Evolutionary conservation across 1,139 yeast species (phyloP).

Genomic region (Blastobotrys malaysiensis): DNA sequence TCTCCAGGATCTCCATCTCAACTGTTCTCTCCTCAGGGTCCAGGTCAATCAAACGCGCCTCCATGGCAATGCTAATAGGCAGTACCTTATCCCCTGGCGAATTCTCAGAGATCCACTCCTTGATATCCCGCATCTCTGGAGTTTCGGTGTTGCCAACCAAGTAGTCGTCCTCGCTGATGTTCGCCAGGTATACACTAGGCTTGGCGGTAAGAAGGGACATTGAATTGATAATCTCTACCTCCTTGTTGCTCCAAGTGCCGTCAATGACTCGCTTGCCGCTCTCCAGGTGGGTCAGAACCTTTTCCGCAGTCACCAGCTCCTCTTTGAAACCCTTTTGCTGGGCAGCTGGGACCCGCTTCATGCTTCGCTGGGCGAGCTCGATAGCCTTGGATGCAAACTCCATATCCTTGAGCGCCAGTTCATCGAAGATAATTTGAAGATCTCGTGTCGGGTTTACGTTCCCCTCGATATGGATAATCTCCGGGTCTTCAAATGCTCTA

Average conservation of each 20-base stretch:
- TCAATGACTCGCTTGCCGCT: conserved; percentile 81
- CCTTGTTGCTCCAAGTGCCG: conserved; percentile 81
- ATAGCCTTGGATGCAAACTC: conserved; percentile 83
- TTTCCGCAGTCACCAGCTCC: conserved; percentile 71
- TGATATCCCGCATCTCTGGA: conserved; percentile 43
- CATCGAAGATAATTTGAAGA: conserved; percentile 79
- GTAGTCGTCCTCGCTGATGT: conserved; percentile 89
- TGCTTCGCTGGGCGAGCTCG: conserved; percentile 81
- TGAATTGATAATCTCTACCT: conserved; percentile 81
- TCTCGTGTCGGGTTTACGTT: conserved; percentile 74
- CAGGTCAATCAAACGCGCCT: conserved; percentile 76
- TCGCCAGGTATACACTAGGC: conserved; percentile 85
- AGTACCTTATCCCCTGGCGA: conserved; percentile 85
- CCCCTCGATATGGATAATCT: conserved; percentile 80
- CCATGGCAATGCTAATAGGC: conserved; percentile 81
- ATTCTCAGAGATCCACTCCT: conserved; percentile 80
- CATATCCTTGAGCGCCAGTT: conserved; percentile 87
- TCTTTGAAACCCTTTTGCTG: conserved; percentile 69
- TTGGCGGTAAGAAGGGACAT: conserved; percentile 84
- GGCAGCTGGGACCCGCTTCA: conserved; percentile 28
- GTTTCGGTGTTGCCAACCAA: conserved; percentile 37
- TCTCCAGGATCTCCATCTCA: conserved; percentile 72
- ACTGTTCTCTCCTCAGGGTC: conserved; percentile 69
- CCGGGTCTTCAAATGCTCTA: conserved; percentile 91
- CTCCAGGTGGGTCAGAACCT: conserved; percentile 68